Base-by-base conservation (phyloP, 192 early-diverging fungal species). In the Coemansia nantahalensis region DNA sequence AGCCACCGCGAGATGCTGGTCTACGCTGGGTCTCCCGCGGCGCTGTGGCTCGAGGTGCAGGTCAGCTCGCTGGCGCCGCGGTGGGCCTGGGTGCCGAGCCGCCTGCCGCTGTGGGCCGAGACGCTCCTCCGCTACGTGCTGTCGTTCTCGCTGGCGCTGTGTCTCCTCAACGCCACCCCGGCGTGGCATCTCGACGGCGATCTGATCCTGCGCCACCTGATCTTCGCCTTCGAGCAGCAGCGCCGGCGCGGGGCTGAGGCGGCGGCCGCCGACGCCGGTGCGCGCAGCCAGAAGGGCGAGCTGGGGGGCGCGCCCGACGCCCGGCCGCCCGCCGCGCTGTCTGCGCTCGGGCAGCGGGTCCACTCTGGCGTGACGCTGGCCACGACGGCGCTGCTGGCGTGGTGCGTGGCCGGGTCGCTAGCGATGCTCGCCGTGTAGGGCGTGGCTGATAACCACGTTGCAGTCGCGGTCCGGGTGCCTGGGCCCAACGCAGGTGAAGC, bases 101-200 rank as follows among this genome's bases (percentile, higher is more conserved):
- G 41, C 1, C 34, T 65, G 10, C 62, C 62, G 2, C 39, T 53
- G 30, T 54, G 55, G 58, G 22, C 41, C 21, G 70, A 74, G 40
- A 35, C 52, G 28, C 30, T 66, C 41, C 26, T 62, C 40, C 70
- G 62, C 37, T 74, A 74, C 17, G 43, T 66, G 2, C 34, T 74
- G 44, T 61, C 70, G 14, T 66, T 74, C 14, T 66, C 62, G 17
- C 15, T 74, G 28, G 70, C 63, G 12, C 55, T 74, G 18, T 56
- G 59, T 24, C 39, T 66, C 30, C 62, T 74, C 11, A 74, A 74
- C 54, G 54, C 63, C 4, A 31, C 62, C 8, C 70, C 70, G 0
- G 70, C 63, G 1, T 62, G 54, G 54, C 37, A 66, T 11, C 36
- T 74, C 21, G 70, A 74, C 24, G 70, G 70, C 15, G 59, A 66